Percentiles rank a stretch among this genome's conserved stretches.
phyloP scores from a whole-genome alignment of 805 yeast genomes.

The Teunomyces panamensis region DNA sequence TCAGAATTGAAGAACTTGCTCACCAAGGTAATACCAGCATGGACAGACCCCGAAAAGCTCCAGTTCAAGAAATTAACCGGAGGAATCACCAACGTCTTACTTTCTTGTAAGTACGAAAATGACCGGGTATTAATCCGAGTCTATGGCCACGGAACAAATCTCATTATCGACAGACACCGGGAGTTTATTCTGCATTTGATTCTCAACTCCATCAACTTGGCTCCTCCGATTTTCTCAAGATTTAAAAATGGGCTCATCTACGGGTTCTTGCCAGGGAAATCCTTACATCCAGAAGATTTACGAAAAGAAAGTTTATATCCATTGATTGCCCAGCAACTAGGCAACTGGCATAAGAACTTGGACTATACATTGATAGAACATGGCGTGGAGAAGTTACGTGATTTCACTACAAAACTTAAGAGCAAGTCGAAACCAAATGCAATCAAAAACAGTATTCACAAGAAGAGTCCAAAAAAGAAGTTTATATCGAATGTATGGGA shows the following conservation, averaged over 20 bases:
- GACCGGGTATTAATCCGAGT: slow-evolving; percentile 59
- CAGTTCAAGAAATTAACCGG: slow-evolving; percentile 50
- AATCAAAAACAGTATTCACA: slow-evolving; percentile 3
- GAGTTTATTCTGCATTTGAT: slow-evolving; percentile 71
- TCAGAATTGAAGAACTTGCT: slow-evolving; percentile 39
- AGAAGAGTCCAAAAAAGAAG: slow-evolving; percentile 21
- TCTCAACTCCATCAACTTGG: slow-evolving; percentile 56
- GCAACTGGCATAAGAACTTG: slow-evolving; percentile 64
- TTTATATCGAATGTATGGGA: slow-evolving; percentile 54
- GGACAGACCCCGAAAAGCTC: slow-evolving; percentile 28
- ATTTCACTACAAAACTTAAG: slow-evolving; percentile 19
- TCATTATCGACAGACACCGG: slow-evolving; percentile 70
- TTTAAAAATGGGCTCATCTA: slow-evolving; percentile 73
- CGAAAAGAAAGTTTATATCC: slow-evolving; percentile 46
- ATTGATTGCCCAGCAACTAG: slow-evolving; percentile 61
- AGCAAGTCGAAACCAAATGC: not conserved
- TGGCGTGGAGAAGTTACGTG: slow-evolving; percentile 40
- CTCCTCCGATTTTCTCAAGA: slow-evolving; percentile 66
- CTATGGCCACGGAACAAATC: slow-evolving; percentile 70
- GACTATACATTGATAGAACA: slow-evolving; percentile 45
- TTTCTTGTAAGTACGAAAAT: slow-evolving; percentile 40
- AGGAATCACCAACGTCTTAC: slow-evolving; percentile 62
- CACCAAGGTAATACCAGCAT: slow-evolving; percentile 45
- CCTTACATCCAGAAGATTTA: slow-evolving; percentile 56
- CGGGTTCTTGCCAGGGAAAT: slow-evolving; percentile 64